A percentile compares a stretch with the other conserved stretches of the same genome.
Conservation (phyloP, 805 yeast genomes). For the Metschnikowia shivogae region DNA sequence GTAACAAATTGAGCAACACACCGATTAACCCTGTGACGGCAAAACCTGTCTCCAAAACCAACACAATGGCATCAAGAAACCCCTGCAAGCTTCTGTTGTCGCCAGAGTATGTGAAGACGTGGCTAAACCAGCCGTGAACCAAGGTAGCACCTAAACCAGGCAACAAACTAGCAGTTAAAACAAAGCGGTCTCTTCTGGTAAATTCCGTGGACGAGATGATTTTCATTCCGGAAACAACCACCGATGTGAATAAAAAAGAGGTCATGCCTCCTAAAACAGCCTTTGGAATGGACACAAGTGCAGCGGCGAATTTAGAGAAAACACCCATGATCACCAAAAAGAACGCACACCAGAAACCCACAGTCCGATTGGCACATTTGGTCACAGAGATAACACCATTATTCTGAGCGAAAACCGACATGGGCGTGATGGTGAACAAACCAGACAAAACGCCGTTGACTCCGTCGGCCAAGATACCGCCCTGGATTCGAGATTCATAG, state of each 20-base stretch:
- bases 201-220: slow-evolving; percentile 60
- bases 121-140: slow-evolving; percentile 60
- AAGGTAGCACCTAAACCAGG: slow-evolving; percentile 67
- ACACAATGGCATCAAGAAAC: slow-evolving; percentile 61
- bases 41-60: slow-evolving; percentile 70
- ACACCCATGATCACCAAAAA: slow-evolving; percentile 12
- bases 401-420: slow-evolving; percentile 90
- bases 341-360: slow-evolving; percentile 12
- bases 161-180: slow-evolving; percentile 59
- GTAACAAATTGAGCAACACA: slow-evolving; percentile 53
- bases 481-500: slow-evolving; percentile 89
- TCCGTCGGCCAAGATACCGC: slow-evolving; percentile 91
- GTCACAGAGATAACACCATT: slow-evolving; percentile 91
- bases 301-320: slow-evolving; percentile 12
- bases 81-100: slow-evolving; percentile 53
- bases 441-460: slow-evolving; percentile 75
- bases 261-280: slow-evolving; percentile 78
- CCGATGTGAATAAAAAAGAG: slow-evolving; percentile 69
- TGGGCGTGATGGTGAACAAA: slow-evolving; percentile 73
- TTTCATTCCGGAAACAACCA: slow-evolving; percentile 69
- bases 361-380: slow-evolving; percentile 52
- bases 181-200: slow-evolving; percentile 70
- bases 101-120: slow-evolving; percentile 66
- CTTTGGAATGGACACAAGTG: slow-evolving; percentile 11
- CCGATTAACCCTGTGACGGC: slow-evolving; percentile 68